Evolutionary conservation across 2,329 filamentous ascomycete genomes (phyloP), one percentile per base, ranked within the genome.

Genomic region (Colletotrichum gigasporum): DNA sequence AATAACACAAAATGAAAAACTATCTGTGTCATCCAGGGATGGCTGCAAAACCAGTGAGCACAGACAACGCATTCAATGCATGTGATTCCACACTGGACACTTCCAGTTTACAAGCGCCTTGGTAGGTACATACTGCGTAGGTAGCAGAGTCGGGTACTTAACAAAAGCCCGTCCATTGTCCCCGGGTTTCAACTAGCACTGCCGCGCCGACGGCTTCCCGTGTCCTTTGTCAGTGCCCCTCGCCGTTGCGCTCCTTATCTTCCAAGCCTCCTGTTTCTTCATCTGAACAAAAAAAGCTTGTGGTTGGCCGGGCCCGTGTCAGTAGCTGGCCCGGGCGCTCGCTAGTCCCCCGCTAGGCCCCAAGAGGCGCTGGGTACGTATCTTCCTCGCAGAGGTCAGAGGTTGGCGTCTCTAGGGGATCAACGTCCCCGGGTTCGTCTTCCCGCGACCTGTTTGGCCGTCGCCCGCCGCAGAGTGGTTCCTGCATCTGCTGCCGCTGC

Each of bases 241-340:
- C 16, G 16, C 22, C 10, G 28, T 41, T 42, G 18, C 18, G n/a
- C 18, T 35, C 16, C 24, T 22, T 22, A 14, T 51, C 48, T 51
- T 51, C 32, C 28, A 16, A 37, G 18, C 24, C 51, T 35, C 32
- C 24, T 32, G 35, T 18, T 16, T 1, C n/a, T 51, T 20, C 22
- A 12, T 34, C 18, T 37, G 20, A 30, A 5, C 45, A 14, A 16
- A 32, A 35, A 45, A 61, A 60, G 47, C 62, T 64, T 61, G 50
- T 64, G 61, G 48, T 54, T 61, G 56, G 61, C 48, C 47, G 28
- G 41, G 55, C 9, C 48, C 42, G 35, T 48, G 55, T 60, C 61
- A 37, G 34, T 18, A 14, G 26, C 4, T 34, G 26, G 48, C 28
- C 61, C 42, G 61, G 2, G 34, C 61, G 14, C 3, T 22, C 47